Evolutionary conservation across 257 asterid species (phyloP).

Genomic region (Nyctanthes arbortristis): DNA sequence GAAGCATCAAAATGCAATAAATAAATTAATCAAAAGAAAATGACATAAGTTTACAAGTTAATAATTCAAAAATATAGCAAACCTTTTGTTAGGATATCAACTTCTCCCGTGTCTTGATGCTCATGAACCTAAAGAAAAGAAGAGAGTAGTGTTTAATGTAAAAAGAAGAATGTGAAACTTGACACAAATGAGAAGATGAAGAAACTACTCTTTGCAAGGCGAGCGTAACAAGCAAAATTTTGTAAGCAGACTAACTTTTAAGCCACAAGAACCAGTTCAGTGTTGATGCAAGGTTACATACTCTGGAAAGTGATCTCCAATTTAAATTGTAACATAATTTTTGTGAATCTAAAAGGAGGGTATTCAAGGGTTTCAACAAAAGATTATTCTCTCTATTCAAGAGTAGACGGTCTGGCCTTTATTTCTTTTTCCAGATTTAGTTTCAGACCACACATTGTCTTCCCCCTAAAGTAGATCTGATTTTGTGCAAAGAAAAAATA

Average conservation of each 20-base stretch:
- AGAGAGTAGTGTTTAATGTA: slow-evolving; percentile 3
- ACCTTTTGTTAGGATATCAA: slow-evolving; percentile 97
- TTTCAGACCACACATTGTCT: neutral
- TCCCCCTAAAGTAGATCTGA: neutral
- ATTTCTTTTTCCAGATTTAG: neutral
- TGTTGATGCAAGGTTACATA: neutral
- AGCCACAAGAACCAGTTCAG: neutral
- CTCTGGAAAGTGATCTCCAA: neutral
- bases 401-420: neutral
- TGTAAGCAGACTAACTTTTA: neutral
- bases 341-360: neutral
- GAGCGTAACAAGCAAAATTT: slow-evolving; percentile 3
- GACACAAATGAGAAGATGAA: slow-evolving; percentile 8
- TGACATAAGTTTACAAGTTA: neutral
- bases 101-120: slow-evolving; percentile 85
- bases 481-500: neutral
- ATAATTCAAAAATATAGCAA: slow-evolving; percentile 7
- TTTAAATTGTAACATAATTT: neutral
- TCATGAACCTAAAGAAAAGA: slow-evolving; percentile 81
- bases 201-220: neutral
- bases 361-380: neutral
- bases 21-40: slow-evolving; percentile 10
- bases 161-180: neutral
- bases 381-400: neutral
- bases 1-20: slow-evolving; percentile 3